A percentile compares a stretch with the other conserved stretches of the same genome.
Conservation (phyloP, 78 protist genomes). For the Dictyostelium purpureum region DNA sequence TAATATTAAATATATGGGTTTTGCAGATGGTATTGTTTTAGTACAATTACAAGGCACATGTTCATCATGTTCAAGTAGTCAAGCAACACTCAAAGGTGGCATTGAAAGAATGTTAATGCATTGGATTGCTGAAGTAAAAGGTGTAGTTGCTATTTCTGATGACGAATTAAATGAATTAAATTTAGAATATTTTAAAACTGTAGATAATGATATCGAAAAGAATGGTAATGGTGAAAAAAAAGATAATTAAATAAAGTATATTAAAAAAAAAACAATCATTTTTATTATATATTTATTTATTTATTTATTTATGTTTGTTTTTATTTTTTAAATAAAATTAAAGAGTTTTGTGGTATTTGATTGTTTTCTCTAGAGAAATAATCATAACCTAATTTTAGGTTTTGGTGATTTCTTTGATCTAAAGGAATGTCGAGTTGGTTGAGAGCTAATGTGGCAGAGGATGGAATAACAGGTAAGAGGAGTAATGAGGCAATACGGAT, state of each 20-base stretch:
- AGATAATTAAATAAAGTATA: background rate
- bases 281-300: background rate
- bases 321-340: conserved; percentile 7
- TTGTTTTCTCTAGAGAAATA: background rate
- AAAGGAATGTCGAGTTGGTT: conserved; percentile 34
- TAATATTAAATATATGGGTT: conserved; percentile 86
- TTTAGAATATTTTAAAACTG: conserved; percentile 51
- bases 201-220: conserved; percentile 15
- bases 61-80: conserved; percentile 81
- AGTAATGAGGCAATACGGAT: conserved; percentile 44
- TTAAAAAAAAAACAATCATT: background rate
- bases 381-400: background rate
- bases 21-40: conserved; percentile 86
- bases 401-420: background rate
- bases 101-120: conserved; percentile 95
- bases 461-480: conserved; percentile 56
- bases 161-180: conserved; percentile 59
- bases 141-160: conserved; percentile 57
- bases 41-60: conserved; percentile 88
- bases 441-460: conserved; percentile 5
- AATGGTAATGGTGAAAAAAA: background rate
- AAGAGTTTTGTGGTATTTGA: background rate
- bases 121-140: conserved; percentile 90
- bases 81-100: conserved; percentile 92
- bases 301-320: background rate